These are phyloP conservation scores for Clavariopsis aquatica DNA, from an alignment of 495 filamentous ascomycete species.

Conservation along the genomic window DNA sequence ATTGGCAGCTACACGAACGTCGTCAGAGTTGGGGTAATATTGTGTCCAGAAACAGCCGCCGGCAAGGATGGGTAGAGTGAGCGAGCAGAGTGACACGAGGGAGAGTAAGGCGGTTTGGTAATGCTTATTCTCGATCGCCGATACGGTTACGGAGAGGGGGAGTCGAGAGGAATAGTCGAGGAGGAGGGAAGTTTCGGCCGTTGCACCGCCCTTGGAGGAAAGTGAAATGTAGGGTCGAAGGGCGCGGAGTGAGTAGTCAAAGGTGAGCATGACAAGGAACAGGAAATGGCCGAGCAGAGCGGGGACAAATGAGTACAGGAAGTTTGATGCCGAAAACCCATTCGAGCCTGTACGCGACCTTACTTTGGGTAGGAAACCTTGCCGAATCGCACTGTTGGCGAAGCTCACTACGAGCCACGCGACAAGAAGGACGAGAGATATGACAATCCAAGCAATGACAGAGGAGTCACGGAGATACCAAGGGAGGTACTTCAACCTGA, in stretches of 20 bases:
- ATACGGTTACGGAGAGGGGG: constrained; percentile 63
- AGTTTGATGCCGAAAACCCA: constrained; percentile 82
- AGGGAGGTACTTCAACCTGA: constrained; percentile 69
- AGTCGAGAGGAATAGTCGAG: constrained; percentile 69
- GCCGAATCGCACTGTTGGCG: constrained; percentile 62
- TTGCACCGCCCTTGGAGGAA: constrained; percentile 57
- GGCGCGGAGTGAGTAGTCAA: constrained; percentile 73
- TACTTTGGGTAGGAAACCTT: constrained; percentile 71
- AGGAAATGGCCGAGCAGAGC: constrained; percentile 71
- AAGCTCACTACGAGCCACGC: constrained; percentile 70
- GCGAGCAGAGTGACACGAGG: constrained; percentile 62
- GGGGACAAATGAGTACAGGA: constrained; percentile 84
- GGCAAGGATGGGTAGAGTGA: constrained; percentile 70
- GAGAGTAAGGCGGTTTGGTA: constrained; percentile 71
- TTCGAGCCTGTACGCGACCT: constrained; percentile 58
- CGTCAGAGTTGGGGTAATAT: constrained; percentile 54
- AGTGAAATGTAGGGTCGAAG: constrained; percentile 75
- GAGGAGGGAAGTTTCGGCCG: constrained; percentile 68
- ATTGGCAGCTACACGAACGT: constrained; percentile 63
- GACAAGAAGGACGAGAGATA: constrained; percentile 65
- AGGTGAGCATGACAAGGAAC: constrained; percentile 73
- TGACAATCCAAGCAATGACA: constrained; percentile 64
- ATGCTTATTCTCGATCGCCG: constrained; percentile 65
- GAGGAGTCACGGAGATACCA: constrained; percentile 71
- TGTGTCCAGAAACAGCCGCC: constrained; percentile 83